Conservation (phyloP, 257 asterid species). For the Nicotiana tabacum region DNA sequence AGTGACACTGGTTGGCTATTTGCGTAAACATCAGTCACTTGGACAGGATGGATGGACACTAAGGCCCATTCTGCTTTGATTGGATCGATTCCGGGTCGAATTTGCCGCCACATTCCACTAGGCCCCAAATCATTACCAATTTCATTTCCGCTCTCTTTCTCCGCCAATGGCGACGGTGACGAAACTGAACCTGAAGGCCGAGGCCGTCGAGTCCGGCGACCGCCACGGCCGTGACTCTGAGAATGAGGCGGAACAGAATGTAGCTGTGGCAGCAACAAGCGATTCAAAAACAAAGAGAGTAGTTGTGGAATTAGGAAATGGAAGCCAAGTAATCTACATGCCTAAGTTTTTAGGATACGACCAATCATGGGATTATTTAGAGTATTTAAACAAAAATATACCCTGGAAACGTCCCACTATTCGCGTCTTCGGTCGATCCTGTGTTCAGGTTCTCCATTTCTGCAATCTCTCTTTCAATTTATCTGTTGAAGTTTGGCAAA, state of each 20-base stretch:
- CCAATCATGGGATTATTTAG: conserved; percentile 65
- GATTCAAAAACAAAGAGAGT: background rate
- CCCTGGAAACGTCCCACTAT: conserved; percentile 94
- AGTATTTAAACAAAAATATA: conserved; percentile 72
- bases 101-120: background rate
- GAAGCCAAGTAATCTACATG: conserved; percentile 53
- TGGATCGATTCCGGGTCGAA: background rate
- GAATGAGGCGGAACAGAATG: background rate
- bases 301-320: conserved; percentile 57
- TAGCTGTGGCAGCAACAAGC: background rate
- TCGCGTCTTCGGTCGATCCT: conserved; percentile 70
- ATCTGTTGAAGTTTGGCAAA: no score
- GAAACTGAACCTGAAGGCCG: conserved; percentile 7
- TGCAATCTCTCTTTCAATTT: no score
- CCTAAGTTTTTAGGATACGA: conserved; percentile 52
- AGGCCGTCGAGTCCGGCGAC: background rate
- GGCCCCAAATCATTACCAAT: background rate
- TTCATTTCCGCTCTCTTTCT: background rate
- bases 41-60: no score
- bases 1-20: no score
- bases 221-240: background rate
- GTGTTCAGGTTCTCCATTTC: conserved; percentile 47
- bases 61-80: background rate
- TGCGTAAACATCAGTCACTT: no score
- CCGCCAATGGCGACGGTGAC: conserved; percentile 10